Evolutionary conservation across 805 yeast species (phyloP).

Genomic region (Candida anglica): DNA sequence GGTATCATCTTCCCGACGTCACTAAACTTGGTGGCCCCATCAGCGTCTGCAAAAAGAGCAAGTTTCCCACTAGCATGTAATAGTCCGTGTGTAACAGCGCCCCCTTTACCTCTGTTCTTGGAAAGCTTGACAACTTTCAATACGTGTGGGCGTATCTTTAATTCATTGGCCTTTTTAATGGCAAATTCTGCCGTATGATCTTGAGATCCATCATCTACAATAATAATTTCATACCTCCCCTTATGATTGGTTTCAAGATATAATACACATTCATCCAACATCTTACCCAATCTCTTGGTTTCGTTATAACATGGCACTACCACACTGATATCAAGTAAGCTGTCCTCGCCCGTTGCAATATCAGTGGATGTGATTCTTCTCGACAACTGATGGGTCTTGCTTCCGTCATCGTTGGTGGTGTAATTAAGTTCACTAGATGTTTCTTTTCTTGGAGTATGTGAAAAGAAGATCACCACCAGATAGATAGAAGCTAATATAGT

Average conservation of each 20-base stretch:
- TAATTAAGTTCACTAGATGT: slow-evolving; percentile 50
- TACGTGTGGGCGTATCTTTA: slow-evolving; percentile 49
- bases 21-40: slow-evolving; percentile 84
- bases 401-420: slow-evolving; percentile 40
- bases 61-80: slow-evolving; percentile 68
- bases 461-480: slow-evolving; percentile 39
- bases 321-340: slow-evolving; percentile 58
- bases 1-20: slow-evolving; percentile 56
- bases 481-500: slow-evolving; percentile 25
- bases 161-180: slow-evolving; percentile 50
- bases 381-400: slow-evolving; percentile 29
- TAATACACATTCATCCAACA: slow-evolving; percentile 67
- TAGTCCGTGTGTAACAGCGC: slow-evolving; percentile 94
- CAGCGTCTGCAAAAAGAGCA: slow-evolving; percentile 92
- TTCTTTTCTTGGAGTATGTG: slow-evolving; percentile 63
- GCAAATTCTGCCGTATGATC: slow-evolving; percentile 80
- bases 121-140: slow-evolving; percentile 57
- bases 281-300: slow-evolving; percentile 59
- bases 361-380: slow-evolving; percentile 17
- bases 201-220: slow-evolving; percentile 88
- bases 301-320: slow-evolving; percentile 96
- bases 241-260: slow-evolving; percentile 40
- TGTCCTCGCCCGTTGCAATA: slow-evolving; percentile 13
- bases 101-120: slow-evolving; percentile 41
- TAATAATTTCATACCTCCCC: slow-evolving; percentile 63